Conservation (phyloP, 163 green algal species). For the Coccomyxa subellipsoidea region DNA sequence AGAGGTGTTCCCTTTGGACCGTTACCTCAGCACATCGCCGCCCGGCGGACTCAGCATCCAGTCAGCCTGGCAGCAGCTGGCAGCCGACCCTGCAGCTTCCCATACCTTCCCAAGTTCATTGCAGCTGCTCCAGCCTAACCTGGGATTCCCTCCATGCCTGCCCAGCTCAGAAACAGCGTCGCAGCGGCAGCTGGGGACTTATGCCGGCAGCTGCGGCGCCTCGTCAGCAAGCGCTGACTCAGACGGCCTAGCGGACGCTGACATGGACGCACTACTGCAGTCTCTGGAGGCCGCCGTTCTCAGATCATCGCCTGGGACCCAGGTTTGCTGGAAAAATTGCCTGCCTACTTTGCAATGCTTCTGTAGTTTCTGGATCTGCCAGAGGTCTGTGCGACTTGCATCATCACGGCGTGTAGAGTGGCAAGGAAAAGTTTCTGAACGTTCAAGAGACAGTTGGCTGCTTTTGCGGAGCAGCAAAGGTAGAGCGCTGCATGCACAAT, state of each 20-base stretch:
- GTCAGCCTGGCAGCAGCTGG: not conserved
- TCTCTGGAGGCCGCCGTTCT: not conserved
- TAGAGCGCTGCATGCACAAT: too few species aligned
- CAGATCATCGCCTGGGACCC: not conserved
- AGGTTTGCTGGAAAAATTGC: not conserved
- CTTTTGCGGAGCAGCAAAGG: too few species aligned
- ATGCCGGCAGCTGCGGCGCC: not conserved
- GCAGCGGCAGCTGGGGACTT: too few species aligned
- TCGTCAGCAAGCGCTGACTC: not conserved
- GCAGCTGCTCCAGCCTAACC: not conserved
- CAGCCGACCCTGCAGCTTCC: not conserved
- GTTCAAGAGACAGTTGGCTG: too few species aligned
- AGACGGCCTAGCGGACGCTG: not conserved
- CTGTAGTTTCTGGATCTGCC: too few species aligned
- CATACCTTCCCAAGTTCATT: not conserved
- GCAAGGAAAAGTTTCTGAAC: too few species aligned
- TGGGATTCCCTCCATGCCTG: too few species aligned
- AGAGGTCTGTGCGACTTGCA: too few species aligned
- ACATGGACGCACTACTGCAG: not conserved
- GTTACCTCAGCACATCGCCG: not conserved
- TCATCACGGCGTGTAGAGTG: too few species aligned
- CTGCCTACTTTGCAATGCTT: too few species aligned
- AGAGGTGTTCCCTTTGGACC: not conserved
- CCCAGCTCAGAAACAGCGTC: too few species aligned
- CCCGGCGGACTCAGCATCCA: not conserved